Evolutionary conservation across 73 alveolate genomes (phyloP).

Genomic region (Paramecium sexaurelia): DNA sequence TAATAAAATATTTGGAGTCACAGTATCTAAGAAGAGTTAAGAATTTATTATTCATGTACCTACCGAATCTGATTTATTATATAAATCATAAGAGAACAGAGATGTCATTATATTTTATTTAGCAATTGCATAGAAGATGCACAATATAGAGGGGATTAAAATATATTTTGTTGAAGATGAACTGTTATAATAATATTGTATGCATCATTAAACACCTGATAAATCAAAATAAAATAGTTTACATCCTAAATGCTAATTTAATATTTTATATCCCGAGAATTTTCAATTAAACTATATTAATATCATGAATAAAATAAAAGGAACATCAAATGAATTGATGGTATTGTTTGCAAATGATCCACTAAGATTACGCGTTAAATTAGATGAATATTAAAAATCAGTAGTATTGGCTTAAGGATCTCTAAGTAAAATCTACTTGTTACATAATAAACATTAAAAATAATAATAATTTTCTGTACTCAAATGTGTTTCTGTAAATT

Average conservation of each 20-base stretch:
- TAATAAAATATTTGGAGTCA: not conserved
- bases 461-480: not conserved
- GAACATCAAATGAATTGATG: not conserved
- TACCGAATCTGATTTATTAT: not conserved
- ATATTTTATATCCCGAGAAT: not conserved
- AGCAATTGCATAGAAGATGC: not conserved
- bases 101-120: not conserved
- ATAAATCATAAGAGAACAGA: slow-evolving; percentile 30
- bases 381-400: not conserved
- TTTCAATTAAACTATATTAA: not conserved
- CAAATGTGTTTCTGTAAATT: not conserved
- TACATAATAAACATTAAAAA: not conserved
- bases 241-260: slow-evolving; percentile 9
- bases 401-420: slow-evolving; percentile 36
- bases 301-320: not conserved
- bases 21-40: not conserved
- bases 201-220: not conserved
- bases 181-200: not conserved
- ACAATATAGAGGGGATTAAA: not conserved
- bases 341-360: slow-evolving; percentile 8
- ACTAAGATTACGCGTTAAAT: not conserved
- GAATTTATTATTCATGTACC: slow-evolving; percentile 53
- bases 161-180: slow-evolving; percentile 28
- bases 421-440: not conserved
- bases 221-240: not conserved